phyloP scores from a whole-genome alignment of 2,329 filamentous ascomycete genomes.

The Delphinella strobiligena region DNA sequence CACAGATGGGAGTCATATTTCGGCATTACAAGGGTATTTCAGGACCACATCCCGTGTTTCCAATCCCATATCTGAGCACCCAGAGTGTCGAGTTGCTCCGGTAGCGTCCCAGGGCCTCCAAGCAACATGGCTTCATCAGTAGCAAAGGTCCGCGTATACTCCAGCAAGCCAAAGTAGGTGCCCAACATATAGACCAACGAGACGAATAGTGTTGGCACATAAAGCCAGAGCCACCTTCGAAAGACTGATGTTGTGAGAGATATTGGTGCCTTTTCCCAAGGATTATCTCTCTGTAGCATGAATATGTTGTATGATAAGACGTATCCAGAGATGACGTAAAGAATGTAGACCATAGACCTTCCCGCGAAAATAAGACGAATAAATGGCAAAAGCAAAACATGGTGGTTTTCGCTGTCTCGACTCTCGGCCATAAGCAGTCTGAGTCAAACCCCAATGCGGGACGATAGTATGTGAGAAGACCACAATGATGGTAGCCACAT shows the following conservation, averaged over 20 bases:
- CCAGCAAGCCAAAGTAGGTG: too few relatives aligned
- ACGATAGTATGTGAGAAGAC: slow-evolving; percentile 15
- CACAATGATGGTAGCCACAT: slow-evolving; percentile 13
- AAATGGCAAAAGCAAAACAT: slow-evolving; percentile 38
- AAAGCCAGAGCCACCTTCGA: slow-evolving; percentile 13
- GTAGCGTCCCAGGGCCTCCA: too few relatives aligned
- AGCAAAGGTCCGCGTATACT: too few relatives aligned
- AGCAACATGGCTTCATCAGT: too few relatives aligned
- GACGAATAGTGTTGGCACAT: too few relatives aligned
- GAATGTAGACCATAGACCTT: slow-evolving; percentile 45
- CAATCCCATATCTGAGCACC: too few relatives aligned
- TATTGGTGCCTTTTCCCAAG: slow-evolving; percentile 18
- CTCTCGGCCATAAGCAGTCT: slow-evolving; percentile 10
- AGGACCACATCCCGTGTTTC: too few relatives aligned
- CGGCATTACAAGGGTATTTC: too few relatives aligned
- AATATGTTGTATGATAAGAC: slow-evolving; percentile 38
- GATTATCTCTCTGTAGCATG: slow-evolving; percentile 9
- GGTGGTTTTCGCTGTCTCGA: slow-evolving; percentile 9
- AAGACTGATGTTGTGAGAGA: slow-evolving; percentile 13
- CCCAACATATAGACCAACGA: too few relatives aligned
- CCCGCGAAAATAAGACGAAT: slow-evolving; percentile 43
- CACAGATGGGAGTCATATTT: too few relatives aligned
- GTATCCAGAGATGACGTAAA: slow-evolving; percentile 52
- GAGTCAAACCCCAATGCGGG: slow-evolving; percentile 2
- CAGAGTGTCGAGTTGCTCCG: too few relatives aligned